These are phyloP conservation scores for Clonostachys byssicola DNA, from an alignment of 2,329 filamentous ascomycete genomes.

Conservation along the genomic window DNA sequence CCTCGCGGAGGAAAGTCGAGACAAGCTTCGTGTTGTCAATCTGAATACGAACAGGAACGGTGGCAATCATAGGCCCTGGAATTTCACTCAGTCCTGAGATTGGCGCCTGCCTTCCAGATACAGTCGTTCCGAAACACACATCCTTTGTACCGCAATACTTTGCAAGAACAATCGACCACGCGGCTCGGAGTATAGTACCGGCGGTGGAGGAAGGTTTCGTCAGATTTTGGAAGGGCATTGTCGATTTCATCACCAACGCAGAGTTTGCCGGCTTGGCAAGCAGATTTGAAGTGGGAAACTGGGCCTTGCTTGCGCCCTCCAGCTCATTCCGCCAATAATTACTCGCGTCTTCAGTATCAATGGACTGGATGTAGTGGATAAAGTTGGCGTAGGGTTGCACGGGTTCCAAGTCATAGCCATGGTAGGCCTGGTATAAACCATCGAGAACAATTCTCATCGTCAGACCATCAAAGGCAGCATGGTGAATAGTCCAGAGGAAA, in stretches of 20 bases:
- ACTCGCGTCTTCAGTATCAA: slow-evolving; percentile 1
- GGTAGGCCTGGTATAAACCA: not conserved
- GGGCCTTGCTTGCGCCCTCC: not conserved
- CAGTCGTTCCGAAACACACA: slow-evolving; percentile 13
- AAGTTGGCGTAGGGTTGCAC: slow-evolving; percentile 20
- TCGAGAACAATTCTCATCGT: slow-evolving; percentile 6
- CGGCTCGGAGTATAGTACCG: slow-evolving; percentile 14
- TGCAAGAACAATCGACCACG: slow-evolving; percentile 16
- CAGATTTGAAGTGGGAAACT: not conserved
- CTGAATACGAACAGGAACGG: slow-evolving; percentile 6
- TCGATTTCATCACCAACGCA: not conserved
- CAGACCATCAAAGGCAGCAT: slow-evolving; percentile 18
- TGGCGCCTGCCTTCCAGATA: slow-evolving; percentile 14
- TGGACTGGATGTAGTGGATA: slow-evolving; percentile 2
- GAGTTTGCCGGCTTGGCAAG: not conserved
- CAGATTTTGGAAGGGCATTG: not conserved
- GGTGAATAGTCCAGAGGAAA: slow-evolving; percentile 16
- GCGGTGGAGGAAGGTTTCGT: slow-evolving; percentile 6
- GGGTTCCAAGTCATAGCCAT: slow-evolving; percentile 7
- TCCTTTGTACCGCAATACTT: slow-evolving; percentile 9
- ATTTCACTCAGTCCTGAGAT: slow-evolving; percentile 4
- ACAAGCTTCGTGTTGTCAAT: slow-evolving; percentile 3
- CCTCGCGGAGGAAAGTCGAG: slow-evolving; percentile 5
- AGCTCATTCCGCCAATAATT: slow-evolving; percentile 8
- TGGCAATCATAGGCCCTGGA: slow-evolving; percentile 9